Evolutionary conservation across 225 moss, liverwort and hornwort species (phyloP).

Genomic region (Marchantia paleacea): DNA sequence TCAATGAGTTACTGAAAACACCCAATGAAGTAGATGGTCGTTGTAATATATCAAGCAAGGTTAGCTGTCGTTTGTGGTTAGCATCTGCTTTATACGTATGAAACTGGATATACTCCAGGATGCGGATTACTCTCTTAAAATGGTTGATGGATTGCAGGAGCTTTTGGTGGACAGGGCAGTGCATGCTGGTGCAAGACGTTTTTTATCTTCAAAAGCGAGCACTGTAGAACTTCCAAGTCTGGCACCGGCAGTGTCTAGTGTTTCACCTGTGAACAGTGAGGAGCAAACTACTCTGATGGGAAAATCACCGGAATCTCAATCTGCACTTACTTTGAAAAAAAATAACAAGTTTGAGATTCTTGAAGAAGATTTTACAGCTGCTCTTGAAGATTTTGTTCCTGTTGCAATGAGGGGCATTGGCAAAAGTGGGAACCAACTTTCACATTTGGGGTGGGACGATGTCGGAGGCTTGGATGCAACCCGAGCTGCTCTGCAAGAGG

Average conservation of each 20-base stretch:
- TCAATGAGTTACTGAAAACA: background rate
- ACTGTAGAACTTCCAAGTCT: constrained; percentile 20
- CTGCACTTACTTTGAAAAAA: constrained; percentile 28
- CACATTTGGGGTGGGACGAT: constrained; percentile 83
- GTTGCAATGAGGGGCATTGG: constrained; percentile 84
- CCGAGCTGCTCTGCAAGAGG: constrained; percentile 77
- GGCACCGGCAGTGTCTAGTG: constrained; percentile 27
- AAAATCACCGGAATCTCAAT: constrained; percentile 28
- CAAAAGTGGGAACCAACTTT: constrained; percentile 52
- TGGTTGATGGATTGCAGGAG: constrained; percentile 49
- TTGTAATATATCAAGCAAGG: background rate
- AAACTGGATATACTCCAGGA: background rate
- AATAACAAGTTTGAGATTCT: constrained; percentile 61
- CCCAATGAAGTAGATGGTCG: background rate
- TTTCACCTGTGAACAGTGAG: constrained; percentile 2
- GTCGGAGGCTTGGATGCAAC: constrained; percentile 88
- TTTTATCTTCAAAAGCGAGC: constrained; percentile 45
- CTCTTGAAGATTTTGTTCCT: constrained; percentile 82
- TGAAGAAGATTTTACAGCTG: constrained; percentile 63
- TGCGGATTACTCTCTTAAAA: too few species aligned
- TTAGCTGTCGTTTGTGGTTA: background rate
- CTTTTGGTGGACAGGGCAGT: constrained; percentile 96
- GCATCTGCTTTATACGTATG: background rate
- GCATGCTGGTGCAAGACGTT: constrained; percentile 89
- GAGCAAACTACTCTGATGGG: background rate